phyloP scores from a whole-genome alignment of 208 protist species.

The Leishmania mexicana region DNA sequence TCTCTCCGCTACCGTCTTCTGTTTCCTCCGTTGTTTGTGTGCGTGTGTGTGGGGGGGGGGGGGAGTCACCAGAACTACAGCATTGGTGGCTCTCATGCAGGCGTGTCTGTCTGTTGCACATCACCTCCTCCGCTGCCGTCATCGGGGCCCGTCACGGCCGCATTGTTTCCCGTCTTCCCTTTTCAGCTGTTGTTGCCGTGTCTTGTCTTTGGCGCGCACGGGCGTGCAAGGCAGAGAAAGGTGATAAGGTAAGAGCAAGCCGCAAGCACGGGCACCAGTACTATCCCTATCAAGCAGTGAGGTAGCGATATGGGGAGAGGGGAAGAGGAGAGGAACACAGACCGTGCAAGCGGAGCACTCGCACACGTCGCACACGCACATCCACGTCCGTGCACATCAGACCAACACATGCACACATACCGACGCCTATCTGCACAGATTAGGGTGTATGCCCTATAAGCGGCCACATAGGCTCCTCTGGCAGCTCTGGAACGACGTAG shows the following conservation, averaged over 20 bases:
- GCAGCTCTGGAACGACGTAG: constrained; percentile 10
- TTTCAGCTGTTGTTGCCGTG: background rate
- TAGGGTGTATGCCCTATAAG: background rate
- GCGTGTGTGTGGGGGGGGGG: background rate
- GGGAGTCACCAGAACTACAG: too few relatives aligned
- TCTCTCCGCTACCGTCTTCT: background rate
- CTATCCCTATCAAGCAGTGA: background rate
- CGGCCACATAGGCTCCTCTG: background rate
- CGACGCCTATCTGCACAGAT: background rate
- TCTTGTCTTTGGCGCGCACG: background rate
- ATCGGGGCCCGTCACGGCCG: background rate
- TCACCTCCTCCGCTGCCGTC: background rate
- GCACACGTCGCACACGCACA: background rate
- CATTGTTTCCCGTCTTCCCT: background rate
- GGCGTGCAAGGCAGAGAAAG: background rate
- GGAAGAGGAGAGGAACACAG: background rate
- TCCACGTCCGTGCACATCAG: background rate
- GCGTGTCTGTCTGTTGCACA: background rate
- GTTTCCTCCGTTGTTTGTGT: background rate
- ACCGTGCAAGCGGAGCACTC: background rate
- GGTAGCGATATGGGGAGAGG: background rate
- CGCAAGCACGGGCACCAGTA: background rate
- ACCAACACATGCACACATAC: background rate
- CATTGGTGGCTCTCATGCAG: background rate
- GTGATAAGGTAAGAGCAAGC: constrained; percentile 9